These are phyloP conservation scores for Heliamphora exappendiculata DNA, from an alignment of 148 eudicot species.

Conservation along the genomic window DNA sequence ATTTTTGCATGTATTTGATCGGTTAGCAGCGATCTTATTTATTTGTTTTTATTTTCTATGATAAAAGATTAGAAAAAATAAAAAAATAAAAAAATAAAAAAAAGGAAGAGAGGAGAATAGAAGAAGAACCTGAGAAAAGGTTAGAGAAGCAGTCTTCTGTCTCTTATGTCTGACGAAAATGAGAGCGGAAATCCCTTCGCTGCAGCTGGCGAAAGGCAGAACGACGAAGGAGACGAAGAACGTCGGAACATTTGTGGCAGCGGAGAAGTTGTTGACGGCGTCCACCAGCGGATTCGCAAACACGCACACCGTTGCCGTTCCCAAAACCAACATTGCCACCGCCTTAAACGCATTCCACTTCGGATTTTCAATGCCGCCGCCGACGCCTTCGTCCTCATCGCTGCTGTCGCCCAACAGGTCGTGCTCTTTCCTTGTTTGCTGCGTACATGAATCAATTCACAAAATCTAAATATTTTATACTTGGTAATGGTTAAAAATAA, in stretches of 20 bases:
- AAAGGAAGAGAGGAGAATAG: too few species aligned
- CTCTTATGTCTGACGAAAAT: background rate
- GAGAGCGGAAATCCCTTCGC: conserved; percentile 3
- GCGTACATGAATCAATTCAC: too few species aligned
- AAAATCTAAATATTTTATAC: too few species aligned
- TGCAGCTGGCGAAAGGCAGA: conserved; percentile 3
- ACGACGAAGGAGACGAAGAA: conserved; percentile 6
- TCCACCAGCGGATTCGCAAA: conserved; percentile 8
- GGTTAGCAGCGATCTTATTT: too few species aligned
- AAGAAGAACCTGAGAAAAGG: conserved; percentile 7
- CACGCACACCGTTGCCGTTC: background rate
- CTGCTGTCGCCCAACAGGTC: background rate
- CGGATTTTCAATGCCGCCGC: background rate
- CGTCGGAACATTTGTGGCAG: background rate
- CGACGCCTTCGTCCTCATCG: background rate
- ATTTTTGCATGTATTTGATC: too few species aligned
- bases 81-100: too few species aligned
- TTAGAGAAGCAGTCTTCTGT: conserved; percentile 1
- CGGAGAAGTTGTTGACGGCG: conserved; percentile 4
- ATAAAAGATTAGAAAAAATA: background rate
- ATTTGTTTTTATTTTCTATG: background rate
- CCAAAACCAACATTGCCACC: background rate
- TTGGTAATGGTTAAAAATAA: too few species aligned
- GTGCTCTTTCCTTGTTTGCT: conserved; percentile 10
- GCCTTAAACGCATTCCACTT: conserved; percentile 3